Conservation (phyloP, 2,329 filamentous ascomycete species). For the Didymella pinodella region DNA sequence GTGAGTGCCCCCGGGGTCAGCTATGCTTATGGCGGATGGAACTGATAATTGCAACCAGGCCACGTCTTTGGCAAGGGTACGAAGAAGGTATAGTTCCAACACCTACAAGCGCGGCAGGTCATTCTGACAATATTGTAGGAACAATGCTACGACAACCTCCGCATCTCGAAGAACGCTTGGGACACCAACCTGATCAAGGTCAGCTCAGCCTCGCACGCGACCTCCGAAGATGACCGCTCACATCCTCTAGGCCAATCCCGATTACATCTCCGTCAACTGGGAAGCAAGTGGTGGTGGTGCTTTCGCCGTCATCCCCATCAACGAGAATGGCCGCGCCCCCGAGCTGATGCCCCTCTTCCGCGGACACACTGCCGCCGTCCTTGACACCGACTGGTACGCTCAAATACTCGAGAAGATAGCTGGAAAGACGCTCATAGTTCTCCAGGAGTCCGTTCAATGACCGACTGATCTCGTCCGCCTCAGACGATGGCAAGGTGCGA, state of each 20-base stretch:
- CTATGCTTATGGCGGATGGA: slow-evolving; percentile 39
- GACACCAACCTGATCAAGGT: slow-evolving; percentile 99
- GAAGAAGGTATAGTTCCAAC: slow-evolving; percentile 69
- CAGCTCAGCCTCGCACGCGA: slow-evolving; percentile 48
- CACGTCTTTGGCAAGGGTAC: slow-evolving; percentile 98
- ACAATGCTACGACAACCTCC: slow-evolving; percentile 97
- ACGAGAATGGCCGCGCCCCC: slow-evolving; percentile 87
- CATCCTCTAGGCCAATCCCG: slow-evolving; percentile 79
- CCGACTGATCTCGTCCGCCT: slow-evolving; percentile 87
- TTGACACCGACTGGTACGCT: slow-evolving; percentile 92
- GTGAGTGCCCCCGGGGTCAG: slow-evolving; percentile 54
- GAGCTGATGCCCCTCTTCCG: slow-evolving; percentile 95
- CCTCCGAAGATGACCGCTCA: slow-evolving; percentile 41
- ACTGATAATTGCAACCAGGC: slow-evolving; percentile 63
- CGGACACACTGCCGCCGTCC: slow-evolving; percentile 91
- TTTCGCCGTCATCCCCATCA: slow-evolving; percentile 92
- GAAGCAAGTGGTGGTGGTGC: slow-evolving; percentile 94
- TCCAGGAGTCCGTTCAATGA: slow-evolving; percentile 95
- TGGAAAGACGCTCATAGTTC: slow-evolving; percentile 27
- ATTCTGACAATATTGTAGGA: slow-evolving; percentile 62
- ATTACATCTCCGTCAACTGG: slow-evolving; percentile 98
- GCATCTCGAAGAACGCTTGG: slow-evolving; percentile 98
- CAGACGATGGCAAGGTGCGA: slow-evolving; percentile 86
- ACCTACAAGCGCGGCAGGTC: not conserved
- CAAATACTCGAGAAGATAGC: not conserved